A percentile compares a stretch with the other conserved stretches of the same genome.
Conservation (phyloP, 179 eudicot species). For the Vitellaria paradoxa region DNA sequence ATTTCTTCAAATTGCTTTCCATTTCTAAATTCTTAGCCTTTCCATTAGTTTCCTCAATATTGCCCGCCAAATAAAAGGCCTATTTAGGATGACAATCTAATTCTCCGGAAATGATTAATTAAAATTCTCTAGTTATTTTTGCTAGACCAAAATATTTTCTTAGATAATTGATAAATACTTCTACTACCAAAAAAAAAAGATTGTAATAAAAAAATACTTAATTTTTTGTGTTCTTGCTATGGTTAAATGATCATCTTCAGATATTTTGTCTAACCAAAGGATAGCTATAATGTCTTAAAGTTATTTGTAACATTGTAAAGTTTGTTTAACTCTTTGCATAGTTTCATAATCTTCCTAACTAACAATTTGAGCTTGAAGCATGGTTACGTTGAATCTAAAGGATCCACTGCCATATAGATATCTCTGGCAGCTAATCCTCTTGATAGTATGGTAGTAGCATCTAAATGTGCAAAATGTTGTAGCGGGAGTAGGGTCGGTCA, state of each 20-base stretch:
- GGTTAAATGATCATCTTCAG: neutral
- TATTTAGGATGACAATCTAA: constrained; percentile 3
- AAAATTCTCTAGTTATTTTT: neutral
- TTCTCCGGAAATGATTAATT: neutral
- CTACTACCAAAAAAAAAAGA: neutral
- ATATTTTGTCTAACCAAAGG: neutral
- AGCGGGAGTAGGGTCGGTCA: too few species aligned
- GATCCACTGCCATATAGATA: neutral
- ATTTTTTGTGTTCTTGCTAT: neutral
- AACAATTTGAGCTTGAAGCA: neutral
- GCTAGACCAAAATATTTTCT: neutral
- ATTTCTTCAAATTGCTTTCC: neutral
- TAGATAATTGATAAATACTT: neutral
- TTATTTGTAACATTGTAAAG: neutral
- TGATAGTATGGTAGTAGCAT: too few species aligned
- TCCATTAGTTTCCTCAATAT: neutral
- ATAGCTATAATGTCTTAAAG: neutral
- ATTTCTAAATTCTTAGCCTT: neutral
- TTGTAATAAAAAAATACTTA: neutral
- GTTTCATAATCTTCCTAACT: neutral
- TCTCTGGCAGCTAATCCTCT: neutral
- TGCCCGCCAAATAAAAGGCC: neutral
- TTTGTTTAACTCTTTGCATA: neutral
- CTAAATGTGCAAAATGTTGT: too few species aligned
- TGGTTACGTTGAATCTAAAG: constrained; percentile 1